These are phyloP conservation scores for Phytophthora agathidicida DNA, from an alignment of 352 stramenopile species.

Conservation along the genomic window DNA sequence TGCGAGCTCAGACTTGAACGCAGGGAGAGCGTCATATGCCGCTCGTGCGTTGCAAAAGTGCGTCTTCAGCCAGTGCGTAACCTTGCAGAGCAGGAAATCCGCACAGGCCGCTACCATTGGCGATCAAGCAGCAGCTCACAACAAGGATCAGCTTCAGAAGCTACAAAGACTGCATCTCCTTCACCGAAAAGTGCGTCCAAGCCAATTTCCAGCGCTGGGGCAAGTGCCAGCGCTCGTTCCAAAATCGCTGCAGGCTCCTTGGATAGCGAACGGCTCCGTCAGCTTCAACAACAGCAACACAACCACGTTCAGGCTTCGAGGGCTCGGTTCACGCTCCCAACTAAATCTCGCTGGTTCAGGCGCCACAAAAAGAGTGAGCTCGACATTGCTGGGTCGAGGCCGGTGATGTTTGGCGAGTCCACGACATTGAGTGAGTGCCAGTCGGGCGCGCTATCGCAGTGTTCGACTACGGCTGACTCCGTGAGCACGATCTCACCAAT, in stretches of 20 bases:
- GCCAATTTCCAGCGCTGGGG: background rate
- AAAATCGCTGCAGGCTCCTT: background rate
- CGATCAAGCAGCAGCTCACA: background rate
- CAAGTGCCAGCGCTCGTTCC: background rate
- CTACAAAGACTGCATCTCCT: background rate
- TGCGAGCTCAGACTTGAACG: constrained; percentile 35
- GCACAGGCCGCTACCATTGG: constrained; percentile 20
- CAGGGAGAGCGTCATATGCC: constrained; percentile 38
- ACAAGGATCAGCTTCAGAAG: background rate
- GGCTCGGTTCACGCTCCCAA: background rate
- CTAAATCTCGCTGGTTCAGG: constrained; percentile 32
- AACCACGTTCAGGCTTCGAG: background rate
- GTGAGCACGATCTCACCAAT: constrained; percentile 21
- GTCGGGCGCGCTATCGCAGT: constrained; percentile 27
- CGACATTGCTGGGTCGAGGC: constrained; percentile 10
- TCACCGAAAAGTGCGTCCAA: constrained; percentile 5
- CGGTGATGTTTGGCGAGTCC: constrained; percentile 31
- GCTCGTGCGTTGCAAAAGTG: constrained; percentile 37
- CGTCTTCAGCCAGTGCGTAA: constrained; percentile 25
- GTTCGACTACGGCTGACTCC: constrained; percentile 24
- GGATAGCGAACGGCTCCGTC: constrained; percentile 7
- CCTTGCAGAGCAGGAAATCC: constrained; percentile 40
- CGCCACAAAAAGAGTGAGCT: constrained; percentile 32
- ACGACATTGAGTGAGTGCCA: constrained; percentile 32
- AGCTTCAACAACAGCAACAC: constrained; percentile 20